These are phyloP conservation scores for Exserohilum rostratum DNA, from an alignment of 2,329 filamentous ascomycete species.

Conservation along the genomic window DNA sequence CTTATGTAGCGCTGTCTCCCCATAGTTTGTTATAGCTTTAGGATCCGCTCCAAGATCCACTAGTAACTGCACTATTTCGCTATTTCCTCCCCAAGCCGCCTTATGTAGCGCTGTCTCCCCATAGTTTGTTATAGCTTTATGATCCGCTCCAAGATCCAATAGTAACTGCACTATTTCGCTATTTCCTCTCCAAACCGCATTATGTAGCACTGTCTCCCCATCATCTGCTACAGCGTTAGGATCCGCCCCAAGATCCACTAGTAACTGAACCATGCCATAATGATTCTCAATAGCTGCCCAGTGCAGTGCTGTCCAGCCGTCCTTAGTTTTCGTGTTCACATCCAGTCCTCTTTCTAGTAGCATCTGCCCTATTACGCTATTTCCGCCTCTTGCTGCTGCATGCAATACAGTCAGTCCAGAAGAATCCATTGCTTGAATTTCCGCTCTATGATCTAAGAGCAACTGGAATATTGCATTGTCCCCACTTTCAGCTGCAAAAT, in stretches of 20 bases:
- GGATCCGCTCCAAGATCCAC: neutral
- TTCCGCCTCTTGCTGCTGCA: neutral
- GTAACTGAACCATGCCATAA: neutral
- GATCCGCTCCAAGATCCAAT: neutral
- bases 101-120: neutral
- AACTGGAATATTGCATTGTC: neutral
- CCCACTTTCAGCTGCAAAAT: neutral
- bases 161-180: neutral
- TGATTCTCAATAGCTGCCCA: neutral
- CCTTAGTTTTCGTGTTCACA: neutral
- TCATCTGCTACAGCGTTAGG: neutral
- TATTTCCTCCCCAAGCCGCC: conserved; percentile 1
- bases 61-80: neutral
- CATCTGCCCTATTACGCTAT: neutral
- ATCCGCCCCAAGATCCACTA: neutral
- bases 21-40: too few species aligned
- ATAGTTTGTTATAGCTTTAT: neutral
- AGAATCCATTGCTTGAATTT: neutral
- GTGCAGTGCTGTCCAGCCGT: neutral
- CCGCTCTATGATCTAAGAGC: neutral
- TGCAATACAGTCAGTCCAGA: neutral
- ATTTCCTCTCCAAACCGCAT: neutral
- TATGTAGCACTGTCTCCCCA: neutral
- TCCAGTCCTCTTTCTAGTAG: neutral
- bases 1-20: too few species aligned